Evolutionary conservation across 495 filamentous ascomycete species (phyloP).

Genomic region (Trichoderma gamsii): DNA sequence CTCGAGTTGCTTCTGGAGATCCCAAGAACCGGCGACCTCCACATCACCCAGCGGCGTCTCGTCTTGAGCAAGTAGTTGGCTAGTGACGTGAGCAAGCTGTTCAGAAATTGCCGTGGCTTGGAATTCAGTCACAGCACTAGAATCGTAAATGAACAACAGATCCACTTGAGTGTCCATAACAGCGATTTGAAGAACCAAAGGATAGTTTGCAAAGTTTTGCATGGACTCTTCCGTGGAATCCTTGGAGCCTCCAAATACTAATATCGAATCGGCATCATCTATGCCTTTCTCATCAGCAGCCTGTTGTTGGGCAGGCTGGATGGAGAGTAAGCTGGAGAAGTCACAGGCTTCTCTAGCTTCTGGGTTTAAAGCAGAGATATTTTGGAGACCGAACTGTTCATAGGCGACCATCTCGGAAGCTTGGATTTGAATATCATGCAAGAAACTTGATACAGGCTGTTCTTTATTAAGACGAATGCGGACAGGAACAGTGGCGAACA

Average conservation of each 20-base stretch:
- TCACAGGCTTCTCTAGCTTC: constrained; percentile 30
- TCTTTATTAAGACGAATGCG: constrained; percentile 26
- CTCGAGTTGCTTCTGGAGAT: constrained; percentile 18
- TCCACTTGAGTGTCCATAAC: constrained; percentile 15
- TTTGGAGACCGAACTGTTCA: constrained; percentile 43
- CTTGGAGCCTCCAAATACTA: constrained; percentile 16
- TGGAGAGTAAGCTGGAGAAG: constrained; percentile 38
- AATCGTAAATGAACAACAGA: constrained; percentile 20
- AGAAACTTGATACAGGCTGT: constrained; percentile 17
- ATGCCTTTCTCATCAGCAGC: neutral
- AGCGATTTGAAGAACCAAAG: constrained; percentile 22
- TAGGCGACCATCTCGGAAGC: constrained; percentile 33
- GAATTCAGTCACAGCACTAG: constrained; percentile 16
- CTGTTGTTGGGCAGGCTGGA: constrained; percentile 24
- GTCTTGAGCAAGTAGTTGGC: constrained; percentile 2
- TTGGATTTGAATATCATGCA: constrained; percentile 30
- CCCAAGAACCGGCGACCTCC: constrained; percentile 3
- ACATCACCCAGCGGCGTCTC: neutral
- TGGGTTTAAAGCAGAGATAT: constrained; percentile 28
- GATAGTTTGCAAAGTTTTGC: constrained; percentile 20
- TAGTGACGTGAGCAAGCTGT: constrained; percentile 18
- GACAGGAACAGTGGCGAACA: constrained; percentile 54
- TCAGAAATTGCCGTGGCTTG: constrained; percentile 21
- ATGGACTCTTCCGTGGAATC: neutral
- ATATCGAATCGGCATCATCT: constrained; percentile 12